Conservation (phyloP, 345 rosid species). For the Salix viminalis region DNA sequence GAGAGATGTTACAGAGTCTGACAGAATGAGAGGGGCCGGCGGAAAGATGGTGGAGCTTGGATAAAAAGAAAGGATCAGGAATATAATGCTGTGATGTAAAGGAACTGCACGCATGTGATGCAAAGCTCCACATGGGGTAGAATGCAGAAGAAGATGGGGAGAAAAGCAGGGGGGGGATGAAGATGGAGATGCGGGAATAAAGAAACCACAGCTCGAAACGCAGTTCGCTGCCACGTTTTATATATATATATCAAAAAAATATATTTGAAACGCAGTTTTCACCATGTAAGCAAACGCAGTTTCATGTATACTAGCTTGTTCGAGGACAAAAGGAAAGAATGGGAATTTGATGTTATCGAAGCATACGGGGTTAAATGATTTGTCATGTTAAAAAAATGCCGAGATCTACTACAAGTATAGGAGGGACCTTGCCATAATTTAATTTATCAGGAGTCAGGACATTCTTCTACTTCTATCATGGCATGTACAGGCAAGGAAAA, state of each 20-base stretch:
- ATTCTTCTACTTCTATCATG: no score
- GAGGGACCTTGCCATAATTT: background rate
- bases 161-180: background rate
- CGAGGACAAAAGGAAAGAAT: background rate
- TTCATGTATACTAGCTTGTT: background rate
- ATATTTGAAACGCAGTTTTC: no score
- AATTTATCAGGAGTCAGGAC: background rate
- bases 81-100: slow-evolving; percentile 15
- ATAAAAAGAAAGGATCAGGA: slow-evolving; percentile 13
- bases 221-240: background rate
- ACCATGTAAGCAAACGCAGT: no score
- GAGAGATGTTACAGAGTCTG: background rate
- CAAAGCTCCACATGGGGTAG: slow-evolving; percentile 17
- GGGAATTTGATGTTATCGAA: background rate
- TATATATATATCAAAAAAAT: no score
- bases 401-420: background rate
- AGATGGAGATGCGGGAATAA: background rate
- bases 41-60: slow-evolving; percentile 11
- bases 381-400: background rate
- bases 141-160: background rate
- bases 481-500: background rate
- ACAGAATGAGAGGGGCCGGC: slow-evolving; percentile 24
- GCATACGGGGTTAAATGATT: background rate
- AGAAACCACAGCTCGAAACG: background rate
- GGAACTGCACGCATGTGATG: slow-evolving; percentile 21